phyloP scores from a whole-genome alignment of 495 filamentous ascomycete genomes.

The Acidomyces sp. region DNA sequence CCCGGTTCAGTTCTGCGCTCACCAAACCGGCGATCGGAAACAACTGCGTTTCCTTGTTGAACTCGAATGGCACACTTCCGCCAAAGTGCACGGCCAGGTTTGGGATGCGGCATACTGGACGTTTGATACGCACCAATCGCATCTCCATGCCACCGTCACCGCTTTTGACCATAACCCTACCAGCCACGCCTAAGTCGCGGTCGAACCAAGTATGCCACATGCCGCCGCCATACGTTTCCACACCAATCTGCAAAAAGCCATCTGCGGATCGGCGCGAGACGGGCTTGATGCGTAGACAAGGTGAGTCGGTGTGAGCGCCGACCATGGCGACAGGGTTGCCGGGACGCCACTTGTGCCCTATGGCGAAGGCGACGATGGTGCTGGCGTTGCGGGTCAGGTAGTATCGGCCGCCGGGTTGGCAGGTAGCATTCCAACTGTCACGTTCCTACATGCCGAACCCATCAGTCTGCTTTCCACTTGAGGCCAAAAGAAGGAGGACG shows the following conservation, averaged over 20 bases:
- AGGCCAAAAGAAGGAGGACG: too few relatives aligned
- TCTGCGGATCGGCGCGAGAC: slow-evolving; percentile 74
- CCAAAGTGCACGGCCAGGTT: slow-evolving; percentile 90
- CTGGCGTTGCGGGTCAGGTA: slow-evolving; percentile 91
- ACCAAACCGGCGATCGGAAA: slow-evolving; percentile 86
- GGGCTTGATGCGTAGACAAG: slow-evolving; percentile 80
- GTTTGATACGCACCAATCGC: slow-evolving; percentile 79
- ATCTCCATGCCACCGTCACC: slow-evolving; percentile 62
- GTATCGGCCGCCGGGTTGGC: slow-evolving; percentile 85
- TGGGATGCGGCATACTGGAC: slow-evolving; percentile 81
- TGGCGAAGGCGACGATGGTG: slow-evolving; percentile 85
- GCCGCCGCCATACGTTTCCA: slow-evolving; percentile 92
- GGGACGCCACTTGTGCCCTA: slow-evolving; percentile 84
- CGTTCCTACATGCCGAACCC: slow-evolving; percentile 70
- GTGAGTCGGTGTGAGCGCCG: slow-evolving; percentile 93
- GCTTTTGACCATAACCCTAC: slow-evolving; percentile 68
- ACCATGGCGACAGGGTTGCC: slow-evolving; percentile 92
- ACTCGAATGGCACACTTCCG: slow-evolving; percentile 67
- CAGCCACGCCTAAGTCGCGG: slow-evolving; percentile 81
- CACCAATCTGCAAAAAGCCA: slow-evolving; percentile 90
- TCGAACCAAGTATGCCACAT: slow-evolving; percentile 85
- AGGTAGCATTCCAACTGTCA: slow-evolving; percentile 69
- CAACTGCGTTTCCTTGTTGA: slow-evolving; percentile 93
- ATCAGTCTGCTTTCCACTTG: slow-evolving; percentile 7
- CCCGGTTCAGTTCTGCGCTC: slow-evolving; percentile 73